Evolutionary conservation across 805 yeast species (phyloP), one percentile per base, ranked within the genome.

Genomic region (Groenewaldozyma salmanticensis): DNA sequence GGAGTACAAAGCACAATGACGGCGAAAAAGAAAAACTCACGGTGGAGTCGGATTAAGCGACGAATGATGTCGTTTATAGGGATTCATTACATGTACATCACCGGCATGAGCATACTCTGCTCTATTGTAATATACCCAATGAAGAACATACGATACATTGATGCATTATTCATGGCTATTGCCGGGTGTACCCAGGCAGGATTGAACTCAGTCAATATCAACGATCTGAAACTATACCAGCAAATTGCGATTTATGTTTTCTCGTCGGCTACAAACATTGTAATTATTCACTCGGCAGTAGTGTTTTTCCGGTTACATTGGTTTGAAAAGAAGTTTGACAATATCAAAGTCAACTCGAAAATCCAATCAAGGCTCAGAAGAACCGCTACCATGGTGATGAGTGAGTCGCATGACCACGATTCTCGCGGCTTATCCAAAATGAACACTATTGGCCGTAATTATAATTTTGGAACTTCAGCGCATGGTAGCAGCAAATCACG

Each of bases 141-240:
- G n/a, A 70, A 68, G 41, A 79, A 81, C 53, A 62, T 66, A 18
- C 40, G 54, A 5, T 92, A 90, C 58, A 79, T 84, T 35, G 97
- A 92, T 64, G 76, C 81, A 1, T 62, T 92, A 27, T 84, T 90
- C 58, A 65, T 84, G 42, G 72, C 87, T 0, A 66, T 79, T 7
- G 90, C 94, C 7, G 77, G 92, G 0, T 63, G 80, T 1, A 86
- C 97, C 1, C 96, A 90, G 56, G 94, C 96, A 0, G 99, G 99
- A 1, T 64, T 92, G 42, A 87, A 86, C 57, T 81, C 96, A 0
- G 67, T 84, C 19, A 75, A 86, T 51, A 48, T 80, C 31, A 85
- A 85, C 56, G 60, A 66, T 0, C 49, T 88, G 42, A 61, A 69
- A 0, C 58, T 82, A 35, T 90, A 80, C 62, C 98, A 92, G 60